Evolutionary conservation across 345 rosid genomes (phyloP).

Genomic region (Pugionium cornutum): DNA sequence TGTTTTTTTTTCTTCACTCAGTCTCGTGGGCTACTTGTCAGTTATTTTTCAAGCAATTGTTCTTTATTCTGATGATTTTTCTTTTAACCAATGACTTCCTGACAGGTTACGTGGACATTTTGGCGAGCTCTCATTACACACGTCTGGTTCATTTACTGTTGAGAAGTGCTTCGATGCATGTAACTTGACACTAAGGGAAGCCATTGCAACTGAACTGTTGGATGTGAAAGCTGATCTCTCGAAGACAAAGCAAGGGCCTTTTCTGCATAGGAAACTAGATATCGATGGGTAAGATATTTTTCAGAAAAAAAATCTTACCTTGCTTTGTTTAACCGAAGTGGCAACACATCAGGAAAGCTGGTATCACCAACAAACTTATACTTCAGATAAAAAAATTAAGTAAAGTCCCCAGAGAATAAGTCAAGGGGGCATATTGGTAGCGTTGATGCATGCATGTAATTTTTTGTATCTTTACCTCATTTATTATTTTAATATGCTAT

Average conservation of each 20-base stretch:
- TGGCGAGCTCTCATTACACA: slow-evolving; percentile 69
- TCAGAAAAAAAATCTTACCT: slow-evolving; percentile 3
- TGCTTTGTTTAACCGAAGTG: not conserved
- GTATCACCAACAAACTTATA: too few species aligned
- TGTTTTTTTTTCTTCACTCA: too few species aligned
- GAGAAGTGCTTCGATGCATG: slow-evolving; percentile 78
- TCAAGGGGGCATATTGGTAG: too few species aligned
- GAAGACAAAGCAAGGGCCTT: slow-evolving; percentile 82
- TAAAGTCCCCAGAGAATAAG: too few species aligned
- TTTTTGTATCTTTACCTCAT: not conserved
- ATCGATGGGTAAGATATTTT: slow-evolving; percentile 66
- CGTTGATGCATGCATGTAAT: too few species aligned
- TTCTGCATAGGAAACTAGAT: slow-evolving; percentile 74
- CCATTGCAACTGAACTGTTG: slow-evolving; percentile 70
- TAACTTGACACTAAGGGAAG: slow-evolving; percentile 67
- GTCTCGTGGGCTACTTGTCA: not conserved
- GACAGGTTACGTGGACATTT: slow-evolving; percentile 77
- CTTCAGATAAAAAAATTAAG: too few species aligned
- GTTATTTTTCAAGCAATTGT: not conserved
- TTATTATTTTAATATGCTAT: slow-evolving; percentile 1
- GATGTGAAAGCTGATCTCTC: slow-evolving; percentile 60
- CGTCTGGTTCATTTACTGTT: slow-evolving; percentile 83
- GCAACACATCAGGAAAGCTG: too few species aligned
- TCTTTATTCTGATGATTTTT: slow-evolving; percentile 19
- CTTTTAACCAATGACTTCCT: slow-evolving; percentile 21